Conservation (phyloP, 495 filamentous ascomycete genomes). For the Talaromyces stipitatus region DNA sequence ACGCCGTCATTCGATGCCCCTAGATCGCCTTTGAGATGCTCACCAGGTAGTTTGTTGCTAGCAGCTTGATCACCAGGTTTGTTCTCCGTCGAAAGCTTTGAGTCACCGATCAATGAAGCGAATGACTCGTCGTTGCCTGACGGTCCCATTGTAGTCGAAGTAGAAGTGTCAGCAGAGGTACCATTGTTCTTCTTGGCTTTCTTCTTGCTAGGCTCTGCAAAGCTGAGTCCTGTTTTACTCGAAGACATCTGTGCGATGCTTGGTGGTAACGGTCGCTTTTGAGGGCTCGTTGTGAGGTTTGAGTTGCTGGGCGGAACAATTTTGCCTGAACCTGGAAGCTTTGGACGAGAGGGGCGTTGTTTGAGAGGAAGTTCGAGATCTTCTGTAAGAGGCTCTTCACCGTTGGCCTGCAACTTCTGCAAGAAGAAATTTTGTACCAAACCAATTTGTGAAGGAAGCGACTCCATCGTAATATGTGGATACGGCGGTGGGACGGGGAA, state of each 20-base stretch:
- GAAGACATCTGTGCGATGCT: slow-evolving; percentile 11
- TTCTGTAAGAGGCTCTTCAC: slow-evolving; percentile 77
- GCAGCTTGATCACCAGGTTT: slow-evolving; percentile 1
- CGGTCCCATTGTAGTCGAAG: not conserved
- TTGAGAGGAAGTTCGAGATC: slow-evolving; percentile 92
- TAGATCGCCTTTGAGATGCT: not conserved
- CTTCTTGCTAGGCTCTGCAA: slow-evolving; percentile 38
- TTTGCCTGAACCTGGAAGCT: slow-evolving; percentile 90
- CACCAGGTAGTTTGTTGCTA: not conserved
- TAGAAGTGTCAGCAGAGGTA: slow-evolving; percentile 14
- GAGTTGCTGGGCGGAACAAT: slow-evolving; percentile 44
- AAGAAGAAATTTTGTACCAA: slow-evolving; percentile 86
- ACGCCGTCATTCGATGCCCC: not conserved
- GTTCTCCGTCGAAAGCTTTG: not conserved
- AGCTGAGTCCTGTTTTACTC: slow-evolving; percentile 11
- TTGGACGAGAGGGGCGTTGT: slow-evolving; percentile 70
- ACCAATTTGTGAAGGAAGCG: slow-evolving; percentile 69
- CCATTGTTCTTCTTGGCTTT: slow-evolving; percentile 42
- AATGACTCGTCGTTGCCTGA: not conserved
- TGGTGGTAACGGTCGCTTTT: slow-evolving; percentile 64
- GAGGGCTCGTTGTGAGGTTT: slow-evolving; percentile 51
- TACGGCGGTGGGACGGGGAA: slow-evolving; percentile 57
- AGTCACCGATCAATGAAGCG: not conserved
- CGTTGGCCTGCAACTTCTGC: slow-evolving; percentile 72
- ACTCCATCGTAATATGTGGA: slow-evolving; percentile 74